These are phyloP conservation scores for Termitomyces bulborhizus DNA, from an alignment of 768 basidiomycete genomes.

Conservation along the genomic window DNA sequence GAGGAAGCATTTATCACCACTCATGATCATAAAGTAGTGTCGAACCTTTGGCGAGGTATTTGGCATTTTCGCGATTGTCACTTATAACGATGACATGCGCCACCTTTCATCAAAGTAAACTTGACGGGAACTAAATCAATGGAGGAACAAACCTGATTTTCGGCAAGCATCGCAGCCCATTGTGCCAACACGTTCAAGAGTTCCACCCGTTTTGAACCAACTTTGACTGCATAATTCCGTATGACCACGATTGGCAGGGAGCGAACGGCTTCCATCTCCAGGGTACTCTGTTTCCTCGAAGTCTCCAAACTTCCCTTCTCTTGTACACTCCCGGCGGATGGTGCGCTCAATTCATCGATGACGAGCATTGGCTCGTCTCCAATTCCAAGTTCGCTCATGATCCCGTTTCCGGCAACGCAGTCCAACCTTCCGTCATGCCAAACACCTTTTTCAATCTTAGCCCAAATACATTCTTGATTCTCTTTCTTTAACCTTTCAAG, in stretches of 20 bases:
- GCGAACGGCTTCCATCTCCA: slow-evolving; percentile 44
- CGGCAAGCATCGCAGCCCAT: slow-evolving; percentile 80
- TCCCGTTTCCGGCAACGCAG: slow-evolving; percentile 77
- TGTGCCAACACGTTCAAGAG: slow-evolving; percentile 68
- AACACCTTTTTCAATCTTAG: slow-evolving; percentile 51
- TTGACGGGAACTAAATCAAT: background rate
- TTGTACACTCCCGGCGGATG: slow-evolving; percentile 5
- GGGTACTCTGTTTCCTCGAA: slow-evolving; percentile 23
- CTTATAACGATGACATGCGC: slow-evolving; percentile 91
- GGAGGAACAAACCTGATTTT: slow-evolving; percentile 54
- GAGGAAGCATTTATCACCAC: background rate
- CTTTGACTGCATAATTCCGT: slow-evolving; percentile 64
- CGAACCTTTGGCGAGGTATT: slow-evolving; percentile 74
- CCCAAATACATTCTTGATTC: slow-evolving; percentile 30
- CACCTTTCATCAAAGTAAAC: slow-evolving; percentile 37
- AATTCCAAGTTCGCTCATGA: slow-evolving; percentile 80
- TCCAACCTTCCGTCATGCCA: slow-evolving; percentile 90
- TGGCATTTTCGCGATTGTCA: slow-evolving; percentile 85
- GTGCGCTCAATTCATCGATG: background rate
- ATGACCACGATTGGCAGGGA: slow-evolving; percentile 84
- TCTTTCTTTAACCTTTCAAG: slow-evolving; percentile 30
- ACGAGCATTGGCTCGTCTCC: slow-evolving; percentile 59
- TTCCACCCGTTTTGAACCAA: slow-evolving; percentile 56
- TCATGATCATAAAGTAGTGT: background rate
- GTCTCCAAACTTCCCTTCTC: slow-evolving; percentile 13